Evolutionary conservation across 257 asterid genomes (phyloP), one percentile per base, ranked within the genome.

Genomic region (Rehmannia glutinosa): DNA sequence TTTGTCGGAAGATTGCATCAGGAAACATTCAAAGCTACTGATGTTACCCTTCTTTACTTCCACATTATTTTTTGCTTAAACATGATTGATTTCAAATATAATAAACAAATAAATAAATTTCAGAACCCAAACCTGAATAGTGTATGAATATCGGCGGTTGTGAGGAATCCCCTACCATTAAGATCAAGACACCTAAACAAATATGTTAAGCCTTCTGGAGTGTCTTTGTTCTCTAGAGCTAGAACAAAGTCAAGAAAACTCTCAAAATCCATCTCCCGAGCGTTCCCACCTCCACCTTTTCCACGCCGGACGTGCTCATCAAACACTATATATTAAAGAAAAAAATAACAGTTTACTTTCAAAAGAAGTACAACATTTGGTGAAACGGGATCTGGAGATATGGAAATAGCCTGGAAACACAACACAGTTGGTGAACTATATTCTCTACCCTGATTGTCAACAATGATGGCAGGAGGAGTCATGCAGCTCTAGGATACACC

Each of bases 231-330:
- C 82, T 94, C 99, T 17, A 91, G 81, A 62, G 99, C 97, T 59
- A 91, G 81, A 74, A 94, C 97, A 70, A 94, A 87, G 82, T 94
- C 98, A 0, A 94, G 97, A 68, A 91, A 91, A 73, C 96, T 94
- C 72, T 88, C 99, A 36, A 91, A 94, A 79, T 88, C 96, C 98
- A 94, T 91, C 79, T 94, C 99, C 55, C 97, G 90, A 35, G 96
- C 82, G 76, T 87, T 87, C 41, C 95, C 91, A 13, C 90, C 95
- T 73, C 98, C 96, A 77, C 70, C 76, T 80, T 86, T 94, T 41
- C 98, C 98, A 61, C 97, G 96, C 17, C 98, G 87, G 46, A 91
- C 93, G 64, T 94, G 99, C 85, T 94, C 99, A 73, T 94, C 98
- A 68, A 91, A 94, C 66, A 91, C 99, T 94, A 73, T 10, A 73